Base-by-base conservation (phyloP, 2,329 filamentous ascomycete genomes). In the Colletotrichum tabaci region DNA sequence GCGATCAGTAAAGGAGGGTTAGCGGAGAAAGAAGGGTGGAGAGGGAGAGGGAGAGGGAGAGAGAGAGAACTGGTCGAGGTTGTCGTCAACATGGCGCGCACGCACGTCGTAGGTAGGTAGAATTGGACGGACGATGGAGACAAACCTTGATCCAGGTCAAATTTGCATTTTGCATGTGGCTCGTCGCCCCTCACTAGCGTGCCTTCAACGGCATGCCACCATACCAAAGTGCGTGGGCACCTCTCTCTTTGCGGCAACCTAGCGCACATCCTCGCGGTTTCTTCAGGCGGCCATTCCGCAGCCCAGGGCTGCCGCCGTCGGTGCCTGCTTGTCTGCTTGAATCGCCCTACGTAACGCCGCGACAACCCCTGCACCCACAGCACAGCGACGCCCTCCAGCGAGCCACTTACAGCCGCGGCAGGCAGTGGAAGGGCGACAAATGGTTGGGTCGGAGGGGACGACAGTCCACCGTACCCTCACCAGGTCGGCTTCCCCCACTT, bases 101-200 rank as follows among this genome's bases (percentile, higher is more conserved):
- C 49, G 49, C 30, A 50, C 53, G 53, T 57, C 53, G 53, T 57
- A 61, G 38, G 53, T 57, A 61, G 38, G 46, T 23, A 44, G 55
- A 56, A 60, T 67, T 61, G 60, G 66, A 69, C 58, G 61, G 68
- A 63, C 8, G 9, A 38, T 38, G 35, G 35, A 57, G 65, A 72
- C 23, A 56, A 72, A 72, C 70, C 70, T 72, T 72, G 66, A 74
- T 66, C 68, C 62, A 73, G 40, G 69, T 68, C 69, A 69, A 72
- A 72, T 72, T 72, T 72, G 70, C 70, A 70, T 71, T 72, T 71
- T 72, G 42, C 70, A 71, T 72, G 70, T 72, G 70, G 70, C 55
- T 66, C 67, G 60, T 71, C 67, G 67, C 55, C 67, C 70, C 70
- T 72, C 69, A 50, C 47, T 69, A 69, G 69, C 69, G 65, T 56